Conservation (phyloP, 257 asterid species). For the Capsicum rhomboideum region DNA sequence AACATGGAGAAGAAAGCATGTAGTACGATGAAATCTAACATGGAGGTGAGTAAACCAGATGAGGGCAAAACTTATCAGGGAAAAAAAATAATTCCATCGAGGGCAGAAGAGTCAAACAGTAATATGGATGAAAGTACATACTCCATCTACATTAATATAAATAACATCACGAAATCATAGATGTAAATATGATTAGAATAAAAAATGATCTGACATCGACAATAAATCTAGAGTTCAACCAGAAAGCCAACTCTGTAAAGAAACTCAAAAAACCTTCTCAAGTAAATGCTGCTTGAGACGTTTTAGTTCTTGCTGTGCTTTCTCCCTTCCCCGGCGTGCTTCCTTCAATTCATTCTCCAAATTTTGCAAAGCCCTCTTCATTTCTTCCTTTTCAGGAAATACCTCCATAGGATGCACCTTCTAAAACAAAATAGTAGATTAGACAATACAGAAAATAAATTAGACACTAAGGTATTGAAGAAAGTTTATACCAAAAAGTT, state of each 20-base stretch:
- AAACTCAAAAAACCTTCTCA: constrained; percentile 55
- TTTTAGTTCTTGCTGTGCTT: constrained; percentile 67
- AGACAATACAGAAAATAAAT: neutral
- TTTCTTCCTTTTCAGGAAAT: constrained; percentile 49
- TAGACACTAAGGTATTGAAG: neutral
- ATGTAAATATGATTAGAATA: neutral
- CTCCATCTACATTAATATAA: neutral
- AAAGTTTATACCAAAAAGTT: neutral
- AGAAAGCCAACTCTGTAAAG: neutral
- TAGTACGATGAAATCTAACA: neutral
- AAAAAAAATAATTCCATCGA: neutral
- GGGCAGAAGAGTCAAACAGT: neutral
- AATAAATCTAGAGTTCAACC: neutral
- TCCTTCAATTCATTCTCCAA: constrained; percentile 76
- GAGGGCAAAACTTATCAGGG: neutral
- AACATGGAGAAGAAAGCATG: neutral
- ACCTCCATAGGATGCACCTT: constrained; percentile 33
- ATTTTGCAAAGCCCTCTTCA: constrained; percentile 55
- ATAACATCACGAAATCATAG: neutral
- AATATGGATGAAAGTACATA: neutral
- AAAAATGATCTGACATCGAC: neutral
- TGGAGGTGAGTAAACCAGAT: neutral
- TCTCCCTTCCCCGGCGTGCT: constrained; percentile 61
- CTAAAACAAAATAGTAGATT: constrained; percentile 16
- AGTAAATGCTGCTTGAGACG: constrained; percentile 95